phyloP scores from a whole-genome alignment of 495 filamentous ascomycete species.

The Daldinia grandis region DNA sequence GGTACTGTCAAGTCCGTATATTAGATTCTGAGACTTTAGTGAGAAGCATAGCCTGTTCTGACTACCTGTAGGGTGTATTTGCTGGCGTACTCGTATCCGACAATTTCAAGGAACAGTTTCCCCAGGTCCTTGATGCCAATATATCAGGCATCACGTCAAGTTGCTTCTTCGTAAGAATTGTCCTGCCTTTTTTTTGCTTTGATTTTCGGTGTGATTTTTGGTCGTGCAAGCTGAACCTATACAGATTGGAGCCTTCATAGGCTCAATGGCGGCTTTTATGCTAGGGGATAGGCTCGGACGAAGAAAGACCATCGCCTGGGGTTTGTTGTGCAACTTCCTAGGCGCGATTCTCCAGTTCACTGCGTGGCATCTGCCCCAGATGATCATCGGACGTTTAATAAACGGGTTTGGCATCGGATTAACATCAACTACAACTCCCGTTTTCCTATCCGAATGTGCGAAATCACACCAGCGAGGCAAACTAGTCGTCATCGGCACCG shows the following conservation, averaged over 20 bases:
- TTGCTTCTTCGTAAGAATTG: slow-evolving; percentile 51
- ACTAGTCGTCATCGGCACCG: slow-evolving; percentile 43
- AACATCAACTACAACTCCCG: slow-evolving; percentile 66
- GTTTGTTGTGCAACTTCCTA: slow-evolving; percentile 63
- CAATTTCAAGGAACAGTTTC: slow-evolving; percentile 43
- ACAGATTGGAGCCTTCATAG: slow-evolving; percentile 50
- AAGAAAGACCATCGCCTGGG: slow-evolving; percentile 66
- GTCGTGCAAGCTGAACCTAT: slow-evolving; percentile 27
- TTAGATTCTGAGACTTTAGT: background rate
- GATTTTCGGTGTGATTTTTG: background rate
- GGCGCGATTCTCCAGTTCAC: slow-evolving; percentile 58
- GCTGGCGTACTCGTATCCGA: slow-evolving; percentile 51
- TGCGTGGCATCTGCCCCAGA: slow-evolving; percentile 58
- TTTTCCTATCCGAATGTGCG: slow-evolving; percentile 65
- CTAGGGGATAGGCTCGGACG: slow-evolving; percentile 57
- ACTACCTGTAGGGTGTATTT: slow-evolving; percentile 46
- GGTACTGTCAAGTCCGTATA: slow-evolving; percentile 37
- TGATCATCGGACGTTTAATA: slow-evolving; percentile 67
- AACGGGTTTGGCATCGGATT: slow-evolving; percentile 73
- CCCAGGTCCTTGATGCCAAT: slow-evolving; percentile 31
- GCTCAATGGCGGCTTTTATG: slow-evolving; percentile 48
- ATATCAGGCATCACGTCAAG: slow-evolving; percentile 51
- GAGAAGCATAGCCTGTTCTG: background rate
- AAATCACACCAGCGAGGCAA: slow-evolving; percentile 60
- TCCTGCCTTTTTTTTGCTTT: background rate